Evolutionary conservation across 2,329 filamentous ascomycete genomes (phyloP), one percentile per base, ranked within the genome.

Genomic region (Hawksworthiomyces lignivorus): DNA sequence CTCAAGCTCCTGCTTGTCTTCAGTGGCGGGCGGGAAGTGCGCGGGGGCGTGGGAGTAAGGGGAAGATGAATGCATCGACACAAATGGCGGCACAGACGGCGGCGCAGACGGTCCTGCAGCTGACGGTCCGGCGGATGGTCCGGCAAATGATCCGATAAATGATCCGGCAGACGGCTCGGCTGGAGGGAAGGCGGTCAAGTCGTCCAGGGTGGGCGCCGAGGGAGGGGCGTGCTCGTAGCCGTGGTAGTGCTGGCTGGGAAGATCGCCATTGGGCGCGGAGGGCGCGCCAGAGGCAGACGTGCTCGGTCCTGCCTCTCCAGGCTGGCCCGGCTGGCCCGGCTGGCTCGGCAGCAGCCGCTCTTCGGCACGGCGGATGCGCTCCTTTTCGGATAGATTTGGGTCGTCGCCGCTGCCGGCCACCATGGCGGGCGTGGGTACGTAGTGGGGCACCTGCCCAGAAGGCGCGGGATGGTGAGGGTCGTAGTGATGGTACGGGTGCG

Each of bases 1-100:
- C 56, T 89, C 84, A 7, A 87, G 65, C 56, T 94, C 87, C 52
- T 82, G 79, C 58, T 94, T 92, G 59, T 94, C 89, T 42, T 92
- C 85, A 12, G 62, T 67, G 4, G 63, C 48, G 18, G 57, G 48
- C 5, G 51, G 28, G 11, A 30, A 20, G 10, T 29, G 20, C 8
- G 22, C 20, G 6, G 21, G 10, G 7, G 36, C 21, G 17, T 30
- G 8, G 8, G 24, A n/a, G 33, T 21, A 8, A 14, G 38, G 28
- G 9, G 22, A 22, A 17, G 19, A 22, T 28, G 36, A 32, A 20
- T 27, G 21, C 27, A 35, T 31, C 50, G 8, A 50, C 28, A 9
- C 42, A 50, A 18, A 43, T 54, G 34, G 55, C 53, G 39, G 36
- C 1, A 14, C 28, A 10, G 17, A 34, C 11, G 37, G 31, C 8